phyloP scores from a whole-genome alignment of 2,329 filamentous ascomycete genomes.

The Aspergillus latus region DNA sequence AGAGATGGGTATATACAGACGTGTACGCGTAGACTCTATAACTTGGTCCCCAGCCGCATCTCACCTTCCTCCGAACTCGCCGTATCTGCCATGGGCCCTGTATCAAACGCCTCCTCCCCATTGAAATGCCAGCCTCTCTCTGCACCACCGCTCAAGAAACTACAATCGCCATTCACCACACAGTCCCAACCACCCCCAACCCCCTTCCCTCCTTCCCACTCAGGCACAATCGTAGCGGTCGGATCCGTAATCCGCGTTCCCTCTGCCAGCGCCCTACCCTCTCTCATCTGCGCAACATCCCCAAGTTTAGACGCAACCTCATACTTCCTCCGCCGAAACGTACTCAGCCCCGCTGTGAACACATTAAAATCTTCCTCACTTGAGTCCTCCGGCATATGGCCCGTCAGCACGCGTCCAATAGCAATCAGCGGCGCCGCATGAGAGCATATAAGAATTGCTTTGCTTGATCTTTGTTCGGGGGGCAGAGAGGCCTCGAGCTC shows the following conservation, averaged over 20 bases:
- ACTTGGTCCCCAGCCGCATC: slow-evolving; percentile 18
- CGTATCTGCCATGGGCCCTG: slow-evolving; percentile 30
- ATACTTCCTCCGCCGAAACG: slow-evolving; percentile 55
- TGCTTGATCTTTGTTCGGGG: slow-evolving; percentile 46
- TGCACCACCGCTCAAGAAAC: slow-evolving; percentile 73
- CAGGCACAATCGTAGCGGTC: slow-evolving; percentile 25
- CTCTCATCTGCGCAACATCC: slow-evolving; percentile 32
- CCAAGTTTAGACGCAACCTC: not conserved
- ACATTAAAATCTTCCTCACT: slow-evolving; percentile 78
- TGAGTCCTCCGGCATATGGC: slow-evolving; percentile 68
- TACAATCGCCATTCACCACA: slow-evolving; percentile 77
- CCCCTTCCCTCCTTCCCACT: slow-evolving; percentile 61
- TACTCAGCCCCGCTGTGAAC: slow-evolving; percentile 78
- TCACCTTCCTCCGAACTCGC: slow-evolving; percentile 7
- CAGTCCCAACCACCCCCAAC: slow-evolving; percentile 79
- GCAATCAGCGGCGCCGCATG: slow-evolving; percentile 91
- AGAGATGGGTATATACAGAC: not conserved
- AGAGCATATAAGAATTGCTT: slow-evolving; percentile 74
- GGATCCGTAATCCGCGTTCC: slow-evolving; percentile 31
- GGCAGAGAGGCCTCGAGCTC: slow-evolving; percentile 48
- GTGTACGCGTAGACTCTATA: slow-evolving; percentile 16
- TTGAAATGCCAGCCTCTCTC: slow-evolving; percentile 74
- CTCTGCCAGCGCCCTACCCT: slow-evolving; percentile 23
- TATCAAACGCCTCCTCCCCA: slow-evolving; percentile 49
- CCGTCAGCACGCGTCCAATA: slow-evolving; percentile 78